Base-by-base conservation (phyloP, 192 early-diverging fungal genomes). In the Rhizophagus clarus region DNA sequence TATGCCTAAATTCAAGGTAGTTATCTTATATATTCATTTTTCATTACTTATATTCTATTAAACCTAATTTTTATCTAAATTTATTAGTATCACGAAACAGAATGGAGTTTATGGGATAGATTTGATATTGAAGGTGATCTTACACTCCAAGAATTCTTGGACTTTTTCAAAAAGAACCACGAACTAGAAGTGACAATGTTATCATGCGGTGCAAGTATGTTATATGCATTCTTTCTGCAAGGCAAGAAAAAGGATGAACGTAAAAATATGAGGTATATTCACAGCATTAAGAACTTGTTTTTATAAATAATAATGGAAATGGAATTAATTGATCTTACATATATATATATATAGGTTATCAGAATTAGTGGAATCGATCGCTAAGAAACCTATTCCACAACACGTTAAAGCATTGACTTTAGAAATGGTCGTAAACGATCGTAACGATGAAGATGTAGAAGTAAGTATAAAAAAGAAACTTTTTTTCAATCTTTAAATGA, bases 81-180 rank as follows among this genome's bases (percentile, higher is more conserved):
- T 9, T 24, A 32, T 29, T 34, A 76, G 89, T 98, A 97, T 87
- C 86, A 95, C 81, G 96, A 94, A 75, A 85, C 77, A 0, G 90
- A 96, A 84, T 97, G 93, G 83, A 97, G 92, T 40, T 88, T 98
- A 26, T 99, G 98, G 98, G 98, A 99, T 81, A 91, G 96, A 49
- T 96, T 99, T 83, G 94, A 96, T 75, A 88, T 97, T 56, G 80
- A 92, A 61, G 86, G 87, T 10, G 95, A 98, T 81, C 78, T 97
- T 51, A 98, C 97, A 2, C 85, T 99, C 82, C 89, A 95, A 84
- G 93, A 97, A 81, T 90, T 99, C 51, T 87, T 99, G 68, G 92
- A 96, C 80, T 85, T 90, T 77, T 97, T 99, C 84, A 81, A 92
- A 86, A 82, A 87, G 0, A 85, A 96, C 79, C 92, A 96, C 84